Conservation (phyloP, 495 filamentous ascomycete genomes). For the Sordaria brevicollis region DNA sequence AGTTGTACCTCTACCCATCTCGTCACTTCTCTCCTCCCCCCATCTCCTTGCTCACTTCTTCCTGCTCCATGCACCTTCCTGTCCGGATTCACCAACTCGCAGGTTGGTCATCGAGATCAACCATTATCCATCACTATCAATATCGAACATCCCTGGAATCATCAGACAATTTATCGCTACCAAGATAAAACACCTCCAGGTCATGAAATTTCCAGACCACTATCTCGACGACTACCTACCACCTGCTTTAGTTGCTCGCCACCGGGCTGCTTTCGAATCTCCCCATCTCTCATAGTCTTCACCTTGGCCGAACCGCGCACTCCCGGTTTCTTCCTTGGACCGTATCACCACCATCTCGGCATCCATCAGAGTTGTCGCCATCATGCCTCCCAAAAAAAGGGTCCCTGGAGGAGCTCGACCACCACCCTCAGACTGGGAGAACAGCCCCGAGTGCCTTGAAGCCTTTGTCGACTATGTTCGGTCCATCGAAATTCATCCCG, state of each 20-base stretch:
- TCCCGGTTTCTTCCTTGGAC: neutral
- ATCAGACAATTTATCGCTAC: neutral
- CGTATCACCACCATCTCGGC: neutral
- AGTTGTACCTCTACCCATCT: too few species aligned
- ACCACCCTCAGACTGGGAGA: slow-evolving; percentile 3
- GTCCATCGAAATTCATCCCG: neutral
- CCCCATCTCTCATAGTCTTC: neutral
- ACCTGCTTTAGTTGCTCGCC: neutral
- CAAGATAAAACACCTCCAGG: neutral
- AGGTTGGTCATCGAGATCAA: neutral
- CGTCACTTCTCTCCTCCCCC: neutral
- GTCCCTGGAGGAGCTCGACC: neutral
- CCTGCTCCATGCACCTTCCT: neutral
- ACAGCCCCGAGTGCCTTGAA: slow-evolving; percentile 1
- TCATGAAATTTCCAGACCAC: neutral
- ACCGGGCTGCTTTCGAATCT: neutral
- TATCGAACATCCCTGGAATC: neutral
- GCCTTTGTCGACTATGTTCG: slow-evolving; percentile 10
- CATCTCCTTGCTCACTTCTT: neutral
- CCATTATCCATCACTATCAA: neutral
- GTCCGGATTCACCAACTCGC: neutral
- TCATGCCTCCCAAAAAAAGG: slow-evolving; percentile 6
- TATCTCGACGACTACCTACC: too few species aligned
- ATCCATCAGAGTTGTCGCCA: neutral
- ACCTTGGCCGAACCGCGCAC: neutral